phyloP scores from a whole-genome alignment of 148 eudicot genomes.

The Rhododendron vialii region DNA sequence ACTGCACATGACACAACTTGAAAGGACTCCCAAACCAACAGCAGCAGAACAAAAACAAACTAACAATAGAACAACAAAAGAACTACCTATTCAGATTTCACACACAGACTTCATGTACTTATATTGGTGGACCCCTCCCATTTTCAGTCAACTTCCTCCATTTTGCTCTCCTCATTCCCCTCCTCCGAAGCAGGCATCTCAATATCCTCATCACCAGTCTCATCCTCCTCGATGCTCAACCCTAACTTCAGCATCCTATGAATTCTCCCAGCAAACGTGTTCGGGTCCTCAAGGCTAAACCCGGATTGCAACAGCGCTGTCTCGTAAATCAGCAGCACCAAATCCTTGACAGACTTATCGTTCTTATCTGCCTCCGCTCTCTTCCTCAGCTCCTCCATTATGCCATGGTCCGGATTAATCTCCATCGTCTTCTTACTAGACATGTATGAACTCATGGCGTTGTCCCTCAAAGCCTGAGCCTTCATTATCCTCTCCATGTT shows the following conservation, averaged over 20 bases:
- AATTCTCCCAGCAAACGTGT: constrained; percentile 8
- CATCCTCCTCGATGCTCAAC: constrained; percentile 7
- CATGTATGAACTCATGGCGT: not conserved
- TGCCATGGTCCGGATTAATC: constrained; percentile 9
- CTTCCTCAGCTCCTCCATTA: constrained; percentile 17
- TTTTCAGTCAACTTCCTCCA: constrained; percentile 15
- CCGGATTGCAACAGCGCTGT: constrained; percentile 12
- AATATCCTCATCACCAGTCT: not conserved
- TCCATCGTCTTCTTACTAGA: constrained; percentile 13
- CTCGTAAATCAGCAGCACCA: constrained; percentile 10
- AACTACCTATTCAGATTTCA: not conserved
- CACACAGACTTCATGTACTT: not conserved
- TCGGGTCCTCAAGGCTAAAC: constrained; percentile 8
- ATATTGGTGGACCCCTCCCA: not conserved
- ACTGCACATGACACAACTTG: not conserved
- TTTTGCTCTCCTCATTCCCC: constrained; percentile 5
- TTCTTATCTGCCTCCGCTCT: constrained; percentile 13
- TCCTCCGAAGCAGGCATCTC: constrained; percentile 6
- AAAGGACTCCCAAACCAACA: not conserved
- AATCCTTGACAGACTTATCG: constrained; percentile 5
- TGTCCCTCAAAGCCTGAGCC: constrained; percentile 14
- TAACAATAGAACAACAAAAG: not conserved
- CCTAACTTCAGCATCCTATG: constrained; percentile 16
- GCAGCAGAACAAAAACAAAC: not conserved
- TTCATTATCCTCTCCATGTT: constrained; percentile 21